Evolutionary conservation across 257 asterid genomes (phyloP).

Genomic region (Dorcoceras hygrometricum): DNA sequence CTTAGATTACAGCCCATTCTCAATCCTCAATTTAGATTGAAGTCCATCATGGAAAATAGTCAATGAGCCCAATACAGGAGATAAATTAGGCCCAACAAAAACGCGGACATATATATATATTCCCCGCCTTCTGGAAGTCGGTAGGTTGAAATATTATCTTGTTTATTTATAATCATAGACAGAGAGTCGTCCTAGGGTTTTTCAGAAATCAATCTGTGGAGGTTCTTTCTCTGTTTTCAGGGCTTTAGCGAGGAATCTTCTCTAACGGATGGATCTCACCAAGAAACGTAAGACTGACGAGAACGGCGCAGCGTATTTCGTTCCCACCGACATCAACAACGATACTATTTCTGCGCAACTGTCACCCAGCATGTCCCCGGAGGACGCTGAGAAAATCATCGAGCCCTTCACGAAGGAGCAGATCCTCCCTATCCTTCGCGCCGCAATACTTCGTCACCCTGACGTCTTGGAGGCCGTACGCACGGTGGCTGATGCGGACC

Average conservation of each 20-base stretch:
- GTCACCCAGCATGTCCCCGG: constrained; percentile 45
- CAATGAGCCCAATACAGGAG: not conserved
- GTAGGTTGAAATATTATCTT: not conserved
- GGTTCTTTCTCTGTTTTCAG: constrained; percentile 12
- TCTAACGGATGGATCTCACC: constrained; percentile 57
- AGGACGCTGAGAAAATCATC: constrained; percentile 78
- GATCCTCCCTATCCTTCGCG: constrained; percentile 64
- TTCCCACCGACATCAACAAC: constrained; percentile 28
- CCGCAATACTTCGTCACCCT: constrained; percentile 73
- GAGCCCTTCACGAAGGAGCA: constrained; percentile 78
- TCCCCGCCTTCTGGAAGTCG: not conserved
- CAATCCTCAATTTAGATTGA: too few species aligned
- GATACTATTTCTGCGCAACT: constrained; percentile 25
- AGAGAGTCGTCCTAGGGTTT: not conserved
- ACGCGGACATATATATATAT: too few species aligned
- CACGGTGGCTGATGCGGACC: constrained; percentile 77
- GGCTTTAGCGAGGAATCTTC: constrained; percentile 13
- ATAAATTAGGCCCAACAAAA: not conserved
- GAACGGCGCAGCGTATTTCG: constrained; percentile 59
- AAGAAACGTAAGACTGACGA: constrained; percentile 92
- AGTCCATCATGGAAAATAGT: not conserved
- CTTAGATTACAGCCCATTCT: too few species aligned
- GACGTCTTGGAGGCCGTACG: constrained; percentile 75
- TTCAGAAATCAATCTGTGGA: not conserved
- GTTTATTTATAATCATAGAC: too few species aligned